phyloP scores from a whole-genome alignment of 1,284 basidiomycete genomes.

The Cryptococcus deneoformans region DNA sequence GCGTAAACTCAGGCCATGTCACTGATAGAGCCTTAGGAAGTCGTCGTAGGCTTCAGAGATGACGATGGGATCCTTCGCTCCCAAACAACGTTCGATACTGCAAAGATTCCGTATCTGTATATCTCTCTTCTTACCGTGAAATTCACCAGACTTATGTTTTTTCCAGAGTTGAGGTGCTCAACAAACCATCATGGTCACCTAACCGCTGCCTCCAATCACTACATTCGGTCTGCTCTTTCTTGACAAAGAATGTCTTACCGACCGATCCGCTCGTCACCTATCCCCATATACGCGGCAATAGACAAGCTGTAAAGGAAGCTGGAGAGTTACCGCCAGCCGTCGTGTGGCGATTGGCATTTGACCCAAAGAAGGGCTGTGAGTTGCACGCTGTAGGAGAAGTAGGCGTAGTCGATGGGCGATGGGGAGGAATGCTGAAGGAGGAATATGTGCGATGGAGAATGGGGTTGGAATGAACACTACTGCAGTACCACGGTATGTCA shows the following conservation, averaged over 20 bases:
- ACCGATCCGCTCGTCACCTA: conserved; percentile 28
- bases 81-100: conserved; percentile 66
- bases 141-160: conserved; percentile 27
- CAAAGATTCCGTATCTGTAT: conserved; percentile 62
- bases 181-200: conserved; percentile 34
- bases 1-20: background rate
- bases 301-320: background rate
- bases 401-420: conserved; percentile 24
- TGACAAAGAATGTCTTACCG: conserved; percentile 33
- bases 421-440: conserved; percentile 41
- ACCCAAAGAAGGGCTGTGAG: conserved; percentile 39
- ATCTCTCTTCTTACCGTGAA: conserved; percentile 16
- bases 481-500: no score
- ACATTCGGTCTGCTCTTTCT: conserved; percentile 29
- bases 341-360: conserved; percentile 41
- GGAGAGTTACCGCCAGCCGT: conserved; percentile 28
- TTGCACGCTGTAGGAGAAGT: conserved; percentile 26
- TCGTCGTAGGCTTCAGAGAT: conserved; percentile 90
- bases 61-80: conserved; percentile 64
- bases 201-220: conserved; percentile 36
- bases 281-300: conserved; percentile 1
- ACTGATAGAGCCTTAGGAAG: conserved; percentile 56
- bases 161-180: conserved; percentile 26
- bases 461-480: conserved; percentile 6
- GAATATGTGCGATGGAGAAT: conserved; percentile 42